Evolutionary conservation across 257 asterid genomes (phyloP), one percentile per base, ranked within the genome.

Genomic region (Penstemon davidsonii): DNA sequence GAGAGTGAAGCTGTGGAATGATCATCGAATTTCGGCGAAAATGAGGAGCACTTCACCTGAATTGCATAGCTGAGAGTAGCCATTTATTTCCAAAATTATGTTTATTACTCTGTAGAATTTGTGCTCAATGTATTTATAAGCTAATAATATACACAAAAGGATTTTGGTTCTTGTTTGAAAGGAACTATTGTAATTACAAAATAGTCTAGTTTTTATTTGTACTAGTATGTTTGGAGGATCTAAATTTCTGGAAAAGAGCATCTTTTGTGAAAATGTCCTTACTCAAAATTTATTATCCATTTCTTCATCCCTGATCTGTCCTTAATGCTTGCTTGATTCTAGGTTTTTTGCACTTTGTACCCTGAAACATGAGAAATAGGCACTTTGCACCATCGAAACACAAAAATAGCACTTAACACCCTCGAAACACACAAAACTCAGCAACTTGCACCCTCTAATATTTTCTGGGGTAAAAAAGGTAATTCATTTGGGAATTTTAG

Each of bases 11-110:
- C 59, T 12, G 47, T 12, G 49, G 70, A 12, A 13, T 6, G 73
- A 49, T 4, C 49, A 57, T 15, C 18, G 18, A 15, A 15, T 15
- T 15, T 15, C 18, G 18, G 37, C 5, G 71, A 50, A 55, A 73
- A 53, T 47, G 80, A 75, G 56, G 76, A 67, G 80, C 80, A 75
- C 39, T 25, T 50, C 53, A 50, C 64, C 15, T 38, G 66, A 60
- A 64, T 19, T 38, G 60, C 59, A 19, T 55, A 50, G 60, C 39
- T 75, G 36, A 62, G 10, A 57, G 49, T 40, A 12, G 56, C 8
- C 83, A 79, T 74, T 36, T 63, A 59, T 46, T 0, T 66, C 44
- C 1, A 49, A 5, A 46, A 49, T 49, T 9, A 10, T 49, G 3
- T 49, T 49, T 49, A 15, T 10, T 49, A 10, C 12, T 18, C 0